Evolutionary conservation across 129 eudicot genomes (phyloP), one percentile per base, ranked within the genome.

Genomic region (Chrysanthemum lavandulifolium): DNA sequence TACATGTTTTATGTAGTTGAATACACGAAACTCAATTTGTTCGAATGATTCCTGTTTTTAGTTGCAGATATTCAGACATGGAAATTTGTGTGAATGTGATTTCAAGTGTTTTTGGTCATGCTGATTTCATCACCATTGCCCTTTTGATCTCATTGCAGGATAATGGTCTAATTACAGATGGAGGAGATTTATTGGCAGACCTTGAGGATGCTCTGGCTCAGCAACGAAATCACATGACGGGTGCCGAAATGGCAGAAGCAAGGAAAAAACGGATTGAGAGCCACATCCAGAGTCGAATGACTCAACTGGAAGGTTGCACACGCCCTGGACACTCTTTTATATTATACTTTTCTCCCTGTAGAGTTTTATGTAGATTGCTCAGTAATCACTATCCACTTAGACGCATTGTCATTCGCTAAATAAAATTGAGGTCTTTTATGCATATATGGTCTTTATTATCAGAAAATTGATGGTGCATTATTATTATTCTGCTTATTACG

Each of bases 271-370:
- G 99, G 71, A 67, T 83, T 10, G 83, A 76, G 67, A 86, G 91
- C 77, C 88, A 76, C 31, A 80, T 95, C 61, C 84, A 88, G 76
- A 85, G 81, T 82, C 97, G 97, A 3, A 53, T 95, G 62, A 74
- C 88, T 61, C 96, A 90, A 78, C 97, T 95, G 72, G 97, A 88
- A 80, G 99, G 99, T 94, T 82, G 67, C 62, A 31, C 63, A 45
- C 74, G 47, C 49, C 45, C 27, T 29, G 60, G 18, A 60, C 19
- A 40, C 23, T 27, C 65, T 3, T 69, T 48, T 70, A 58, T 27
- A 52, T 43, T 36, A 36, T 56, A 25, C 75, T 70, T 68, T 40
- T 60, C 59, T 45, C 4, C 10, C 69, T 53, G 36, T 50, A 40
- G 59, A 60, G 43, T 53, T 18, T 8, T 54, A 43, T 64, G 63